phyloP scores from a whole-genome alignment of 2,329 filamentous ascomycete species.

The Aspergillus pseudonomiae region DNA sequence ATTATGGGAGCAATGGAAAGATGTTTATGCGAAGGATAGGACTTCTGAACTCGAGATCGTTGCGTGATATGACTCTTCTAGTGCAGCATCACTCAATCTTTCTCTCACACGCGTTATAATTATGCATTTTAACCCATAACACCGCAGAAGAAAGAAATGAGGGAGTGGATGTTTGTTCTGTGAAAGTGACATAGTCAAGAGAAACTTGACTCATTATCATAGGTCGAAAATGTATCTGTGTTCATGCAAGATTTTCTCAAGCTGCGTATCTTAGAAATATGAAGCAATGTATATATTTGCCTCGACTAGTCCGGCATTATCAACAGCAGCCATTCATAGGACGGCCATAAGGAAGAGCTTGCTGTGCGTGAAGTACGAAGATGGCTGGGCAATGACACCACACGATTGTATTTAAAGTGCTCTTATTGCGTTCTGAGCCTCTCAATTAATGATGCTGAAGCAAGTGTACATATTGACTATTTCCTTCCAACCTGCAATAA shows the following conservation, averaged over 20 bases:
- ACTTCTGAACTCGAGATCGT: slow-evolving; percentile 49
- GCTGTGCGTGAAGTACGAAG: not conserved
- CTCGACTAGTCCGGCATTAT: not conserved
- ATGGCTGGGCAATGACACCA: not conserved
- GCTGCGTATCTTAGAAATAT: not conserved
- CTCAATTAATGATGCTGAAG: not conserved
- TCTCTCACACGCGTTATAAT: not conserved
- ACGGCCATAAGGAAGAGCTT: not conserved
- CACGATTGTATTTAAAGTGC: not conserved
- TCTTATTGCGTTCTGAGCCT: not conserved
- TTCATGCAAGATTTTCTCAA: not conserved
- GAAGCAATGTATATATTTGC: not conserved
- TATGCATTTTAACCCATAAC: not conserved
- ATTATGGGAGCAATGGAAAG: slow-evolving; percentile 52
- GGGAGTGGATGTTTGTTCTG: too few species aligned
- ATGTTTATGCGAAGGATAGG: slow-evolving; percentile 49
- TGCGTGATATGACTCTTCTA: slow-evolving; percentile 27
- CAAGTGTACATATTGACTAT: not conserved
- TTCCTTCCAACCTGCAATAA: not conserved
- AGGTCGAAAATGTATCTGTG: not conserved
- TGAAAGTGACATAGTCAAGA: not conserved
- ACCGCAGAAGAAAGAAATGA: too few species aligned
- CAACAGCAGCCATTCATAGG: not conserved
- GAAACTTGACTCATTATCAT: not conserved
- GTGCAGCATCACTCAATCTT: not conserved